Conservation (phyloP, 2,329 filamentous ascomycete genomes). For the Venturia carpophila region DNA sequence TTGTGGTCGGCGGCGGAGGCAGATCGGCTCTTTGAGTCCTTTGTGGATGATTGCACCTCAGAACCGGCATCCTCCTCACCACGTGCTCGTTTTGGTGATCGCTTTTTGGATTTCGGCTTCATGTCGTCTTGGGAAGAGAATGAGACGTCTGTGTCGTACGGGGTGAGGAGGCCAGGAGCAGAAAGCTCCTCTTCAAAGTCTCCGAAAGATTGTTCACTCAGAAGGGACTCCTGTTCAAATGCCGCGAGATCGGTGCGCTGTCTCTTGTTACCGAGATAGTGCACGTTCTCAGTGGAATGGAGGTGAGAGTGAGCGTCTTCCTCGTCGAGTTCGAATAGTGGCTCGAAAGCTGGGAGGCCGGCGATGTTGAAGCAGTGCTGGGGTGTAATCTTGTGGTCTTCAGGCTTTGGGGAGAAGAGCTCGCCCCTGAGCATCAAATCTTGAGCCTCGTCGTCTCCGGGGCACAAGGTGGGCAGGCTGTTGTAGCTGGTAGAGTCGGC, state of each 20-base stretch:
- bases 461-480: constrained; percentile 52
- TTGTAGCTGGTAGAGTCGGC: constrained; percentile 56
- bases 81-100: constrained; percentile 14
- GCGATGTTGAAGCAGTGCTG: constrained; percentile 41
- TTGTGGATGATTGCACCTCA: constrained; percentile 22
- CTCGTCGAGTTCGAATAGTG: constrained; percentile 81
- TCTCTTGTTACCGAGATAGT: constrained; percentile 59
- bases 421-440: constrained; percentile 44
- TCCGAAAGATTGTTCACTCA: constrained; percentile 68
- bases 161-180: constrained; percentile 55
- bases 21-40: constrained; percentile 21
- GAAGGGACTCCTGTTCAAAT: constrained; percentile 53
- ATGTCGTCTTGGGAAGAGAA: constrained; percentile 25
- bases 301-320: constrained; percentile 80
- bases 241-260: constrained; percentile 62
- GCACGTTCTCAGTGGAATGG: constrained; percentile 57
- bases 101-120: constrained; percentile 22
- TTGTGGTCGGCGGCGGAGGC: constrained; percentile 31
- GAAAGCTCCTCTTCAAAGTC: constrained; percentile 64
- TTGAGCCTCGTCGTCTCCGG: constrained; percentile 57
- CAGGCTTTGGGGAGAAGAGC: constrained; percentile 28
- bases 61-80: constrained; percentile 30
- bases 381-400: constrained; percentile 31
- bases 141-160: constrained; percentile 46
- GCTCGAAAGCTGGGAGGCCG: constrained; percentile 68